Base-by-base conservation (phyloP, 1,284 basidiomycete species). In the Irpex sp. region DNA sequence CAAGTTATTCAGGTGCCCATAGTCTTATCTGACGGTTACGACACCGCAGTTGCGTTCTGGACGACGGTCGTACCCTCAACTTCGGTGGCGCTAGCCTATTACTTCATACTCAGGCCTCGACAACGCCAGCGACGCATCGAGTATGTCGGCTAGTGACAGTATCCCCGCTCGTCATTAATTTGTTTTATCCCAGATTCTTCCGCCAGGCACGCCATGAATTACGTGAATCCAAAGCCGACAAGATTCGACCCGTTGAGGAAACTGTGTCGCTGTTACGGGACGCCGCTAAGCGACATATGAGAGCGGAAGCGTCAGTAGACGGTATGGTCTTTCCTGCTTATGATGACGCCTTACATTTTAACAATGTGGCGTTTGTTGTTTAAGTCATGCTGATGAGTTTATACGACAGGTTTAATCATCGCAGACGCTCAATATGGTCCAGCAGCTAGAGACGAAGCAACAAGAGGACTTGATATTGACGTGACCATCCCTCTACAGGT, bases 401-500 rank as follows among this genome's bases (percentile, higher is more conserved):
- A 19, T 62, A 9, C 19, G 39, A 36, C 65, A 90, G 90, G 92
- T 59, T 79, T 95, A 49, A 81, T 95, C 58, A 85, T 95, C 66
- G 71, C 87, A 49, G 83, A 88, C 62, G 93, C 92, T 2, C 81
- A 76, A 46, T 95, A 94, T 73, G 87, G 89, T 50, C 78, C 81
- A 53, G 72, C 76, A 36, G 82, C 85, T 65, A 78, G 79, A 57
- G 80, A 81, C 66, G 80, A 81, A 58, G 79, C 79, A 63, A 76
- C 79, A 4, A 74, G 78, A 61, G 84, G 83, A 59, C 78, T 90
- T 31, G 77, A 81, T 54, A 82, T 93, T 66, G 88, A 95, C 74
- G 92, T 95, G 46, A 90, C 88, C 17, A 78, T 92, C 36, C 85
- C 95, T 3, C 71, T 97, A 33, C 94, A 96, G 78, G 88, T 92